Evolutionary conservation across 1,139 yeast genomes (phyloP).

Genomic region (Suhomyces yuchorum): DNA sequence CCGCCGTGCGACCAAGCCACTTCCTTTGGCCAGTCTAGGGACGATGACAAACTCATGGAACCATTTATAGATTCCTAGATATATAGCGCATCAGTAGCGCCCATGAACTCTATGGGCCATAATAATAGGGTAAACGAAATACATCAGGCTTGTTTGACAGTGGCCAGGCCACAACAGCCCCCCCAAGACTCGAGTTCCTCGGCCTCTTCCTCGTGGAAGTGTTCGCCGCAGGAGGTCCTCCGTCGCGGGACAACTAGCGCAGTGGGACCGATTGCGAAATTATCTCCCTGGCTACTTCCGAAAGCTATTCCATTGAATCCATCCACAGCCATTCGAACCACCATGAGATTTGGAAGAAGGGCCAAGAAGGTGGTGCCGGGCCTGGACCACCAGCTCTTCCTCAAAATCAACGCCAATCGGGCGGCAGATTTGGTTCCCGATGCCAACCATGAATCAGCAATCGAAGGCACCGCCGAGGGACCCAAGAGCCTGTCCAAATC

Average conservation of each 20-base stretch:
- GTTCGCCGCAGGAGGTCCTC: not conserved
- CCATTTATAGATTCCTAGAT: too few species aligned
- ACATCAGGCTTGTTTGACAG: too few species aligned
- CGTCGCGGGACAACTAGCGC: not conserved
- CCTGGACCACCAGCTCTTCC: conserved; percentile 20
- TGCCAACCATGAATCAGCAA: not conserved
- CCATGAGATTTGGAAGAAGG: conserved; percentile 10
- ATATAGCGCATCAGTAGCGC: too few species aligned
- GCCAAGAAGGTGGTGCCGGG: not conserved
- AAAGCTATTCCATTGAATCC: not conserved
- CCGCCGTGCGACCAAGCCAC: too few species aligned
- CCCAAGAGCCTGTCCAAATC: not conserved
- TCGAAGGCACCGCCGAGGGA: not conserved
- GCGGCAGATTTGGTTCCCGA: conserved; percentile 41
- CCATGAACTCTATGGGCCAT: too few species aligned
- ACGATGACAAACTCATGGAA: too few species aligned
- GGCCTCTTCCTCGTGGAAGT: not conserved
- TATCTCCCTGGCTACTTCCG: not conserved
- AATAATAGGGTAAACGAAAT: too few species aligned
- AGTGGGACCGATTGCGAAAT: conserved; percentile 1
- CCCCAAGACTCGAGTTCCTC: not conserved
- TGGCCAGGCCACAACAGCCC: not conserved
- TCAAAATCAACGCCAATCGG: conserved; percentile 39
- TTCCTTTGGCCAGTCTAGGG: too few species aligned
- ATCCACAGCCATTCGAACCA: not conserved